Base-by-base conservation (phyloP, 306 rosid genomes). In the Acacia confusa region DNA sequence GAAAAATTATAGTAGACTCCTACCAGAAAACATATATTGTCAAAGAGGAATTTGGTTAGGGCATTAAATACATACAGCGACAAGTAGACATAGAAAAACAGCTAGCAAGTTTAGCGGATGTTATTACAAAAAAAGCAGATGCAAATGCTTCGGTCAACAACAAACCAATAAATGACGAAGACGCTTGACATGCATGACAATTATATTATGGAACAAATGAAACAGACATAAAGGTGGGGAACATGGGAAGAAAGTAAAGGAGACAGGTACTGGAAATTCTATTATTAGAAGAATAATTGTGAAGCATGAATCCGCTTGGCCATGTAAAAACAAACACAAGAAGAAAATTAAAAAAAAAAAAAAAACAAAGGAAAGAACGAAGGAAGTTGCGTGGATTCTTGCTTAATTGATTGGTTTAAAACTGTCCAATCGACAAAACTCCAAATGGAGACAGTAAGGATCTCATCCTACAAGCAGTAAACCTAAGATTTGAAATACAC, bases 361-460 rank as follows among this genome's bases (percentile, higher is more conserved):
- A 38, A 43, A n/a, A 43, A 43, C 8, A 8, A 9, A 12, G 17
- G 1, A 30, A 40, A 41, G 9, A 77, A 34, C 4, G 71, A 74
- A 70, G 79, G 67, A 75, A 48, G 73, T 74, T 70, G 63, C 74
- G 24, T 11, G 63, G 77, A 64, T 60, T 82, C 52, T 60, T 69
- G 72, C 72, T 1, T 69, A 58, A 85, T 82, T 76, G 86, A 87
- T 81, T 74, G 87, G 79, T 78, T 79, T 67, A 81, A 78, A 87
- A 70, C 58, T 81, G 78, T 78, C 74, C 48, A 70, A 43, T 70
- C 75, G 70, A 47, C 90, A 63, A 81, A 64, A 84, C 66, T 78
- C 86, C 86, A 84, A 81, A 81, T 19, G 57, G 70, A 71, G 78
- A 47, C 83, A 36, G 77, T 78, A n/a, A 73, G 69, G 81, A 67